These are phyloP conservation scores for Umbilicaria muhlenbergii DNA, from an alignment of 495 filamentous ascomycete genomes.

Conservation along the genomic window DNA sequence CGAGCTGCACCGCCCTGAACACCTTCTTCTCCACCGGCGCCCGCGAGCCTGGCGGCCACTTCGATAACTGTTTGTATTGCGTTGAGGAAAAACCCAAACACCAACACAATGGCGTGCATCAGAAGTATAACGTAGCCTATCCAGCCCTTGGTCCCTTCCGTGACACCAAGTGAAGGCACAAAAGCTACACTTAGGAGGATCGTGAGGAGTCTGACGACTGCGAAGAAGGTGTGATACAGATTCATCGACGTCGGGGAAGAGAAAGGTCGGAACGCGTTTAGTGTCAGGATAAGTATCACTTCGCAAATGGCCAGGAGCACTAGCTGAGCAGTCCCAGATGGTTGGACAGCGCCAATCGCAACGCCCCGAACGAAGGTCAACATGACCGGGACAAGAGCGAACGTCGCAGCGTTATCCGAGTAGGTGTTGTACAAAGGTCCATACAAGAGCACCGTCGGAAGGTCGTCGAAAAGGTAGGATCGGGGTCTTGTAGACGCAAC, in stretches of 20 bases:
- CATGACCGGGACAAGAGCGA: constrained; percentile 71
- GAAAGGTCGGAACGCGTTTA: constrained; percentile 83
- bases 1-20: constrained; percentile 47
- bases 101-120: constrained; percentile 69
- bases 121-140: constrained; percentile 86
- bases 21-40: constrained; percentile 61
- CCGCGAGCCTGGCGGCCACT: constrained; percentile 61
- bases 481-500: constrained; percentile 70
- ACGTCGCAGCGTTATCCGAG: constrained; percentile 73
- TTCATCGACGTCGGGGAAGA: constrained; percentile 95
- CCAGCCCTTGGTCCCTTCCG: constrained; percentile 72
- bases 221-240: constrained; percentile 75
- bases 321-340: constrained; percentile 81
- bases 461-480: constrained; percentile 79
- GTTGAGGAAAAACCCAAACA: constrained; percentile 91
- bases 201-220: constrained; percentile 57
- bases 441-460: constrained; percentile 76
- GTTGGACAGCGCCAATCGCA: constrained; percentile 82
- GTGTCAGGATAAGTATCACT: constrained; percentile 72
- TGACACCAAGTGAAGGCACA: constrained; percentile 62
- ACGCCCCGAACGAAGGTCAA: constrained; percentile 74
- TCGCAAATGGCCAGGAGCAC: constrained; percentile 88
- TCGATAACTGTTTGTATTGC: constrained; percentile 81
- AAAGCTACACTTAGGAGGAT: constrained; percentile 80
- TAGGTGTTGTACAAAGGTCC: constrained; percentile 98